phyloP scores from a whole-genome alignment of 257 asterid species.

The Solanum appendiculatum region DNA sequence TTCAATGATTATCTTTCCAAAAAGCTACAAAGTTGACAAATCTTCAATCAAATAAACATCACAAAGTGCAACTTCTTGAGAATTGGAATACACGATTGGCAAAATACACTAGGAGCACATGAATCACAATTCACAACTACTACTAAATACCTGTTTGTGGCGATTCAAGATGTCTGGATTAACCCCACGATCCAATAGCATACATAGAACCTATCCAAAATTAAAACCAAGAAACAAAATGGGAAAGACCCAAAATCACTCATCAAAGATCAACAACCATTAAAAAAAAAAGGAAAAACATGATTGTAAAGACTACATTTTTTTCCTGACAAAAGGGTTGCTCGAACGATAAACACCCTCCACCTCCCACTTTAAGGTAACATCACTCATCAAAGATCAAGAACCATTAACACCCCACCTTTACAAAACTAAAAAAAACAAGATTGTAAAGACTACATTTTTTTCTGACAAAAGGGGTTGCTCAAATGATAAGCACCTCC shows the following conservation, averaged over 20 bases:
- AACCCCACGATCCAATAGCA: slow-evolving; percentile 60
- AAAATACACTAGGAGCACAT: neutral
- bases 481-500: neutral
- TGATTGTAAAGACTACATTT: neutral
- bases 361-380: neutral
- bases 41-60: neutral
- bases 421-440: neutral
- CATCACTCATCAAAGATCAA: neutral
- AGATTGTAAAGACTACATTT: neutral
- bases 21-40: neutral
- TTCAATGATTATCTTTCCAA: neutral
- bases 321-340: neutral
- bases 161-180: slow-evolving; percentile 67
- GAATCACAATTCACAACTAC: neutral
- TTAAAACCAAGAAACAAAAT: neutral
- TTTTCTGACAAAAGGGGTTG: neutral
- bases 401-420: neutral
- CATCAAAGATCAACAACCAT: slow-evolving; percentile 4
- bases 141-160: slow-evolving; percentile 59
- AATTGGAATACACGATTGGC: neutral
- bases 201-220: slow-evolving; percentile 45
- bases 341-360: neutral
- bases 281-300: neutral
- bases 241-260: neutral
- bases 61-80: neutral